Conservation (phyloP, 495 filamentous ascomycete species). For the Usnea hakonensis region DNA sequence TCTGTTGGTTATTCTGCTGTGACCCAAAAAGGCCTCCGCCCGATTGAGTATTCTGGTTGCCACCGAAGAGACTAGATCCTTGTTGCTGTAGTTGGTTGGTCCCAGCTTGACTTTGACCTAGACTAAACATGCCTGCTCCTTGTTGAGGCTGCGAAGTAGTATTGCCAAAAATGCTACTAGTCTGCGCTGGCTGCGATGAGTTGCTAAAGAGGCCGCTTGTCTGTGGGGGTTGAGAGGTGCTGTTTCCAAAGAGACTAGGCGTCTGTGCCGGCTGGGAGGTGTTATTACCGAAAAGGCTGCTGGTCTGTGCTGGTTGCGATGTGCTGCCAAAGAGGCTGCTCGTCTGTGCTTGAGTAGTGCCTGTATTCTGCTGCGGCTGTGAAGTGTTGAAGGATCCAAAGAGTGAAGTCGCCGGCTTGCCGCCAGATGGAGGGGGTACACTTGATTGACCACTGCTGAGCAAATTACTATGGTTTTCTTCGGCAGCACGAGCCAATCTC, state of each 20-base stretch:
- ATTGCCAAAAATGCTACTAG: conserved; percentile 30
- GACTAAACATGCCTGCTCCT: conserved; percentile 31
- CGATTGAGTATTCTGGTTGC: conserved; percentile 24
- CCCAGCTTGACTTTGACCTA: conserved; percentile 25
- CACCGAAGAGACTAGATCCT: conserved; percentile 29
- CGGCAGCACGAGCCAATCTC: neutral
- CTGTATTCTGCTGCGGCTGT: conserved; percentile 12
- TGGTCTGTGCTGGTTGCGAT: conserved; percentile 26
- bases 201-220: conserved; percentile 35
- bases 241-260: neutral
- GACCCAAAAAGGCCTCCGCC: conserved; percentile 28
- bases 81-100: conserved; percentile 27
- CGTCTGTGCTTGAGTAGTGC: conserved; percentile 25
- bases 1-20: conserved; percentile 22
- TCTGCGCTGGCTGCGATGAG: conserved; percentile 26
- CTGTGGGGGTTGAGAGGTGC: conserved; percentile 1
- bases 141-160: conserved; percentile 27
- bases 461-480: neutral
- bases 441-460: conserved; percentile 8
- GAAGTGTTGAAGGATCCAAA: conserved; percentile 25
- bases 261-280: neutral
- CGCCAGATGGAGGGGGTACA: conserved; percentile 7
- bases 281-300: conserved; percentile 28
- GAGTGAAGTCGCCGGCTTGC: conserved; percentile 16
- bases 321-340: conserved; percentile 31